Percentiles rank a stretch among this genome's conserved stretches.
phyloP scores from a whole-genome alignment of 768 basidiomycete genomes.

The Lyophyllum semitale region DNA sequence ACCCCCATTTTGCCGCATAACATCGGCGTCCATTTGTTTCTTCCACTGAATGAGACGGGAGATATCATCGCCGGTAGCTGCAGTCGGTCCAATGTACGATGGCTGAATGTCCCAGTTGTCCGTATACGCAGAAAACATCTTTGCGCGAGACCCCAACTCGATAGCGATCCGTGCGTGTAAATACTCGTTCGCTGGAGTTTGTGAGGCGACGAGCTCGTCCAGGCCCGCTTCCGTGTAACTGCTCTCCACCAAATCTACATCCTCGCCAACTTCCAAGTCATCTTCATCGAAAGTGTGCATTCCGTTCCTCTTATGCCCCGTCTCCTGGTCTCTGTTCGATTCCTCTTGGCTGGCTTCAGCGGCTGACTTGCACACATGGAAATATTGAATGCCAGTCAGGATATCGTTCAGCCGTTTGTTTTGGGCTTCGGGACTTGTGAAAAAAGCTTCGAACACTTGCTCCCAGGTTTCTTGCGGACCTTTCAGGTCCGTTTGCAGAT shows the following conservation, averaged over 20 bases:
- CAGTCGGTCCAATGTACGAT: neutral
- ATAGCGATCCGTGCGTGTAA: neutral
- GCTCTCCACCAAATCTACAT: neutral
- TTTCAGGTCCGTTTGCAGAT: conserved; percentile 27
- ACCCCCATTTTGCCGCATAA: neutral
- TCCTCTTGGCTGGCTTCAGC: neutral
- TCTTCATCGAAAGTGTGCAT: neutral
- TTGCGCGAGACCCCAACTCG: neutral
- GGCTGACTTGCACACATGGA: neutral
- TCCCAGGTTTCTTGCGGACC: conserved; percentile 19
- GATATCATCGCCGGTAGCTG: neutral
- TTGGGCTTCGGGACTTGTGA: neutral
- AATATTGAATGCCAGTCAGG: neutral
- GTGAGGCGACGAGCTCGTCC: neutral
- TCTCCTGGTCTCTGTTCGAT: neutral
- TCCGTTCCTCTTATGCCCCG: neutral
- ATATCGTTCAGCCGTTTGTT: neutral
- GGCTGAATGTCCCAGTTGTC: neutral
- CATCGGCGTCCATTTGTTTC: neutral
- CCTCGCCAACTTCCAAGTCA: neutral
- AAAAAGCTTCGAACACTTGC: conserved; percentile 10
- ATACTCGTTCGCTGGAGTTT: neutral
- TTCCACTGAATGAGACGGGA: neutral
- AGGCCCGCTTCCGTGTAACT: neutral
- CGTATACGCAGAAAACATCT: neutral